A percentile compares a stretch with the other conserved stretches of the same genome.
Conservation (phyloP, 2,329 filamentous ascomycete genomes). For the Anthostomella pinea region DNA sequence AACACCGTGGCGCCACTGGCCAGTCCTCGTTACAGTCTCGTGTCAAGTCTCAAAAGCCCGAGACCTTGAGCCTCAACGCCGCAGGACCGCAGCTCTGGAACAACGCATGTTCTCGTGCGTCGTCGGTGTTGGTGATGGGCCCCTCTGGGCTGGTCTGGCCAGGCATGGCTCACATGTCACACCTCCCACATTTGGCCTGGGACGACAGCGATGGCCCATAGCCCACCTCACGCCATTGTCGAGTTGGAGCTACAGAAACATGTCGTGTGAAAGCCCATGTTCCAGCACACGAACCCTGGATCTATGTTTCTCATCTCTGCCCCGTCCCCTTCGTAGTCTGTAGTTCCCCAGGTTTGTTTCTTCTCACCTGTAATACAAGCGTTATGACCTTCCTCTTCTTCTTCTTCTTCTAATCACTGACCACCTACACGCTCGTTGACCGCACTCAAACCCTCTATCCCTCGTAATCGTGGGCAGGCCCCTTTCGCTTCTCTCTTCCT, state of each 20-base stretch:
- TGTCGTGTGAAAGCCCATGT: not conserved
- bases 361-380: conserved; percentile 12
- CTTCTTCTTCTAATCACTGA: conserved; percentile 19
- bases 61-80: conserved; percentile 16
- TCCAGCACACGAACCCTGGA: not conserved
- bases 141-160: too few species aligned
- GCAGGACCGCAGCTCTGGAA: too few species aligned
- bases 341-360: conserved; percentile 12
- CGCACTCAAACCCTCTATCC: conserved; percentile 26
- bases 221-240: conserved; percentile 1
- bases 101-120: too few species aligned
- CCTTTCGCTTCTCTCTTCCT: conserved; percentile 22
- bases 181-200: not conserved
- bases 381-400: conserved; percentile 14
- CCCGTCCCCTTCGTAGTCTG: not conserved
- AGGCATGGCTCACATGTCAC: not conserved
- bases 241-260: not conserved
- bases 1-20: conserved; percentile 14
- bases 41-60: too few species aligned
- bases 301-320: not conserved
- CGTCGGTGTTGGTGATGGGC: not conserved
- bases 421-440: conserved; percentile 13
- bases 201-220: not conserved
- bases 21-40: conserved; percentile 9
- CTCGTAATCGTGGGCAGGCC: conserved; percentile 34